A percentile compares a stretch with the other conserved stretches of the same genome.
These are phyloP conservation scores for Pisolithus sp. DNA, from an alignment of 768 basidiomycete species.

Conservation along the genomic window DNA sequence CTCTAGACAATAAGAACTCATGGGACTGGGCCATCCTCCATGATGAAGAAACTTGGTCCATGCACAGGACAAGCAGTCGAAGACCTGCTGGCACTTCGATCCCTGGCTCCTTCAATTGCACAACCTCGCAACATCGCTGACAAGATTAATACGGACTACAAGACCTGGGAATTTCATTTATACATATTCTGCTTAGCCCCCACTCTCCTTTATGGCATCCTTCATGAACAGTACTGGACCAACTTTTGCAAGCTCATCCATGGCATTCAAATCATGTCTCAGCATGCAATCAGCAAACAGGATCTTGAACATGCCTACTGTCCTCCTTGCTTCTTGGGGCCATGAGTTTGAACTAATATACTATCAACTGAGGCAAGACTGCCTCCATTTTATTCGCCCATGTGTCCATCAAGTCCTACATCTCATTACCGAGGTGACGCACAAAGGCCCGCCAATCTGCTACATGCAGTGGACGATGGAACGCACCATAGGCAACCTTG, in stretches of 20 bases:
- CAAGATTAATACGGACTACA: slow-evolving; percentile 18
- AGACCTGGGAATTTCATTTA: slow-evolving; percentile 15
- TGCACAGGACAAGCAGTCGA: slow-evolving; percentile 16
- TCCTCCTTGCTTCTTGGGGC: slow-evolving; percentile 14
- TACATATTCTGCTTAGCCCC: slow-evolving; percentile 16
- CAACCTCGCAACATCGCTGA: slow-evolving; percentile 17
- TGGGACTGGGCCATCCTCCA: slow-evolving; percentile 32
- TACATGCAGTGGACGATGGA: slow-evolving; percentile 26
- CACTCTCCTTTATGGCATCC: slow-evolving; percentile 11
- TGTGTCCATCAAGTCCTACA: slow-evolving; percentile 22
- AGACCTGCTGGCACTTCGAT: slow-evolving; percentile 6
- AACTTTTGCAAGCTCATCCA: slow-evolving; percentile 17
- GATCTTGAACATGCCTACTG: slow-evolving; percentile 11
- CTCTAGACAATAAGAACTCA: background rate
- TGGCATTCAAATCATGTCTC: slow-evolving; percentile 14
- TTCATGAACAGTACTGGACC: slow-evolving; percentile 12
- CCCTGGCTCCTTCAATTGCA: slow-evolving; percentile 12
- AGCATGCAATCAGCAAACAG: slow-evolving; percentile 8
- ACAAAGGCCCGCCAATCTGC: slow-evolving; percentile 16
- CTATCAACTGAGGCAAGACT: slow-evolving; percentile 14
- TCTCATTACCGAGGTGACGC: slow-evolving; percentile 12
- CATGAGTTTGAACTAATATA: slow-evolving; percentile 26
- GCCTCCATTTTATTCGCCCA: slow-evolving; percentile 25
- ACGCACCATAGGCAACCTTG: slow-evolving; percentile 19
- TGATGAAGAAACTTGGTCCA: slow-evolving; percentile 12